Conservation (phyloP, 495 filamentous ascomycete genomes). For the Parachaetomium inaequale region DNA sequence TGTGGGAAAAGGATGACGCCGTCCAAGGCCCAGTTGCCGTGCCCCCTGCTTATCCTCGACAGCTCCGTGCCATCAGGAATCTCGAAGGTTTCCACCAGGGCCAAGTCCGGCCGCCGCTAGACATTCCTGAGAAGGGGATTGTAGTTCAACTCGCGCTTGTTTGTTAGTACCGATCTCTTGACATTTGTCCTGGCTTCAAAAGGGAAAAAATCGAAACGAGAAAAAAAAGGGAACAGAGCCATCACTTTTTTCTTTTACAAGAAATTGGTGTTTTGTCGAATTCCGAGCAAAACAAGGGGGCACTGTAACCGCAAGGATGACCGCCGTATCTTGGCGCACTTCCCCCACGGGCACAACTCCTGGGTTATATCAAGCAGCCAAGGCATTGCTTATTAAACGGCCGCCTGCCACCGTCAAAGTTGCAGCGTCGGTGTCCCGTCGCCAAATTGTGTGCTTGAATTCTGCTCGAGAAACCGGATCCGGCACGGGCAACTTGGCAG, state of each 20-base stretch:
- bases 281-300: no score
- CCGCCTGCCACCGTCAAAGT: neutral
- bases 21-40: neutral
- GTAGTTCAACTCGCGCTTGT: no score
- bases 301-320: neutral
- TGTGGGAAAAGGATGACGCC: neutral
- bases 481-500: neutral
- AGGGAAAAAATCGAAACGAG: no score
- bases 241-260: no score
- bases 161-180: no score
- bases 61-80: neutral
- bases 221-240: no score
- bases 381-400: constrained; percentile 4
- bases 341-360: neutral
- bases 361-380: constrained; percentile 2
- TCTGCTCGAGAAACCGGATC: constrained; percentile 2
- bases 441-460: neutral
- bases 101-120: neutral
- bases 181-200: no score
- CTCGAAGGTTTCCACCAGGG: neutral
- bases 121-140: neutral
- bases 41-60: neutral
- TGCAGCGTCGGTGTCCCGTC: neutral
- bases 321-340: neutral
- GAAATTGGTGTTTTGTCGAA: no score